phyloP scores from a whole-genome alignment of 495 filamentous ascomycete genomes.

The Durotheca rogersii region DNA sequence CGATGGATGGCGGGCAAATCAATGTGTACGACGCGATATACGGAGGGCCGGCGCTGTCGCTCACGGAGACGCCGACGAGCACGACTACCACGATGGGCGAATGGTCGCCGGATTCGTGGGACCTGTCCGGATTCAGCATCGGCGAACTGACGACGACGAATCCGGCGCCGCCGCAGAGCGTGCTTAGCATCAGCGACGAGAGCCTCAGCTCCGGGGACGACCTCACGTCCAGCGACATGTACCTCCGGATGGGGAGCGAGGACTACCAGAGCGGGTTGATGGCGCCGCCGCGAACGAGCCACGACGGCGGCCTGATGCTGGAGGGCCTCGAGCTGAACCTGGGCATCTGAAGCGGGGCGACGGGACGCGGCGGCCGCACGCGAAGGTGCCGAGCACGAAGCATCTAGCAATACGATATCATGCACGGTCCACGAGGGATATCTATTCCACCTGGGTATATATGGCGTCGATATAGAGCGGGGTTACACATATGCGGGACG shows the following conservation, averaged over 20 bases:
- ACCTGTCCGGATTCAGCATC: conserved; percentile 49
- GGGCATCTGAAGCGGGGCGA: conserved; percentile 33
- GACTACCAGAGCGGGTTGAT: conserved; percentile 37
- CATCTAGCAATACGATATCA: background rate
- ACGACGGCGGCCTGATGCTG: conserved; percentile 40
- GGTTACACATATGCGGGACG: conserved; percentile 7
- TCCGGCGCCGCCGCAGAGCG: conserved; percentile 59
- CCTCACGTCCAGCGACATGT: conserved; percentile 37
- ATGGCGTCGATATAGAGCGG: conserved; percentile 21
- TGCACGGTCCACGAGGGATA: conserved; percentile 4
- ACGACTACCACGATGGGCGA: conserved; percentile 33
- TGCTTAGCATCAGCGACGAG: conserved; percentile 75
- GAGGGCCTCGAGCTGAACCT: conserved; percentile 48
- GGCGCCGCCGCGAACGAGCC: conserved; percentile 27
- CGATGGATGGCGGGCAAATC: conserved; percentile 72
- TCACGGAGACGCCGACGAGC: conserved; percentile 43
- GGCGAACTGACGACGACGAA: conserved; percentile 43
- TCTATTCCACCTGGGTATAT: conserved; percentile 10
- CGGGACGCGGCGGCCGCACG: background rate
- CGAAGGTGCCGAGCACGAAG: background rate
- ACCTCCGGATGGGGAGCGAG: conserved; percentile 38
- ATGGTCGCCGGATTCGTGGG: conserved; percentile 60
- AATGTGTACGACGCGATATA: conserved; percentile 86
- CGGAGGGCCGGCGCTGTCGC: conserved; percentile 59
- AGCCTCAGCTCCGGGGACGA: conserved; percentile 63